These are phyloP conservation scores for Coemansia sp. DNA, from an alignment of 192 early-diverging fungal species.

Conservation along the genomic window DNA sequence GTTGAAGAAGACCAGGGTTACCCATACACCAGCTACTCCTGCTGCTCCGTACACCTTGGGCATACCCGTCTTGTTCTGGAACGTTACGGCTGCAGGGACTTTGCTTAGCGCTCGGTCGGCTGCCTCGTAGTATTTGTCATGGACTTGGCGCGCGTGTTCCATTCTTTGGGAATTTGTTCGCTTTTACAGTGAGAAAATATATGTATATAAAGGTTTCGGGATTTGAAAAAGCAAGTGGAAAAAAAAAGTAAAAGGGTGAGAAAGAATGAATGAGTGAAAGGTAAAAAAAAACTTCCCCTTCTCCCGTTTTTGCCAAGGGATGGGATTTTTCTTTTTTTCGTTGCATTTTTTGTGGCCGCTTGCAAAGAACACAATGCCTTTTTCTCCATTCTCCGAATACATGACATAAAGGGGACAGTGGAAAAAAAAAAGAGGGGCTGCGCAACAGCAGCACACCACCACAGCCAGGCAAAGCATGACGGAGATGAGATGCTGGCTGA, in stretches of 20 bases:
- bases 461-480: neutral
- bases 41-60: conserved; percentile 84
- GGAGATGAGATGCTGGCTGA: neutral
- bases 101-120: conserved; percentile 73
- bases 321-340: neutral
- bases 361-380: too few species aligned
- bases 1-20: conserved; percentile 90
- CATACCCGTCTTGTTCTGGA: conserved; percentile 77
- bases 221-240: neutral
- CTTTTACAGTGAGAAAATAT: too few species aligned
- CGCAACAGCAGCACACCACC: too few species aligned
- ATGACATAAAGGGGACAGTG: neutral
- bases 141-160: conserved; percentile 43
- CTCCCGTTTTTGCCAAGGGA: neutral
- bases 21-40: conserved; percentile 61
- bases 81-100: conserved; percentile 61
- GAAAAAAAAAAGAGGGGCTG: too few species aligned
- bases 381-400: neutral
- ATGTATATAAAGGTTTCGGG: neutral
- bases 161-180: conserved; percentile 24
- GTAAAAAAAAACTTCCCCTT: neutral
- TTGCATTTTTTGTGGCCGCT: too few species aligned
- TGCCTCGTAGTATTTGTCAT: conserved; percentile 46
- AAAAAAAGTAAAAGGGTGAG: conserved; percentile 1
- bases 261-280: conserved; percentile 1